Percentiles rank a stretch among this genome's conserved stretches.
phyloP scores from a whole-genome alignment of 805 yeast genomes.

The Metschnikowia matae region DNA sequence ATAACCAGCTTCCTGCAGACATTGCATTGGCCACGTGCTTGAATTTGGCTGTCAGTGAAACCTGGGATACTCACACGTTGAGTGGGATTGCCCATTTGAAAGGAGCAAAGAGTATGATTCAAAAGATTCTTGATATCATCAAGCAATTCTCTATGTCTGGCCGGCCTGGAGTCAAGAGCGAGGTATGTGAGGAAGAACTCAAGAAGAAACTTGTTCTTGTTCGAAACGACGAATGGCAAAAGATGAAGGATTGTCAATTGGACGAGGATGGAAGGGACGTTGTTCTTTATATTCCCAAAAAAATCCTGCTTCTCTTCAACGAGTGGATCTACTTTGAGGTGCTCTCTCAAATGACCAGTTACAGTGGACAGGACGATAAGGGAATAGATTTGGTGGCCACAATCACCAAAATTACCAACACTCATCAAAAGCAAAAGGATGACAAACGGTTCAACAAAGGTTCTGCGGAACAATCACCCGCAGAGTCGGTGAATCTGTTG shows the following conservation, averaged over 20 bases:
- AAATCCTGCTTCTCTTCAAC: constrained; percentile 52
- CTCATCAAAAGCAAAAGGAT: constrained; percentile 17
- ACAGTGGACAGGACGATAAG: constrained; percentile 41
- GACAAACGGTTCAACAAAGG: neutral
- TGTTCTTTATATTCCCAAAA: constrained; percentile 31
- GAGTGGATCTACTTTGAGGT: constrained; percentile 70
- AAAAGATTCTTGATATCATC: constrained; percentile 37
- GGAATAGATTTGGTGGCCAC: constrained; percentile 41
- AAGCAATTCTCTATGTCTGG: constrained; percentile 17
- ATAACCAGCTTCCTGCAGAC: constrained; percentile 47
- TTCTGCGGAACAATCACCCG: constrained; percentile 8
- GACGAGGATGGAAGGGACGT: neutral
- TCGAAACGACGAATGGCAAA: constrained; percentile 30
- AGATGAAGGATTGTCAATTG: constrained; percentile 15
- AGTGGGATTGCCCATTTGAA: constrained; percentile 66
- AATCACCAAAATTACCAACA: constrained; percentile 31
- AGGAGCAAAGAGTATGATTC: constrained; percentile 62
- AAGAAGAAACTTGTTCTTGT: constrained; percentile 29
- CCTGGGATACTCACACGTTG: constrained; percentile 65
- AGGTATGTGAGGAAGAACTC: constrained; percentile 1
- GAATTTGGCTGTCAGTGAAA: constrained; percentile 59
- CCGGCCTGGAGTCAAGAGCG: neutral
- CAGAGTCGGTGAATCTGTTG: constrained; percentile 25
- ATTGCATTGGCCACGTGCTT: constrained; percentile 64
- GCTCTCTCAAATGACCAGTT: constrained; percentile 60